These are phyloP conservation scores for Acer yangbiense DNA, from an alignment of 345 rosid species.

Conservation along the genomic window DNA sequence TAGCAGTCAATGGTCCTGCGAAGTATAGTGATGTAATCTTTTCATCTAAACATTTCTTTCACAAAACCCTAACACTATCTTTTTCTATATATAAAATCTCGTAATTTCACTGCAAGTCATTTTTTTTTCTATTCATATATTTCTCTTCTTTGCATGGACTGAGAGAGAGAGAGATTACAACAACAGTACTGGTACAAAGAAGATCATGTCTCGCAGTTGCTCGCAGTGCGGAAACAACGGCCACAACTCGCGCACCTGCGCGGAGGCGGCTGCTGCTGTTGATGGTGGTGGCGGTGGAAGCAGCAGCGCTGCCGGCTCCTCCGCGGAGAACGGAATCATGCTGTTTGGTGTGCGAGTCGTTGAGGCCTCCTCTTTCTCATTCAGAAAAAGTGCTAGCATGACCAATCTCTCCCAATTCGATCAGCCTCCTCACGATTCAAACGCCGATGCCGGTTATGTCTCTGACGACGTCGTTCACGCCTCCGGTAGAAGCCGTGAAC, in stretches of 20 bases:
- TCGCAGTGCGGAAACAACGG: slow-evolving; percentile 77
- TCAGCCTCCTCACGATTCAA: slow-evolving; percentile 51
- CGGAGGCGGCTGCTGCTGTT: slow-evolving; percentile 16
- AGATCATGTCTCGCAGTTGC: slow-evolving; percentile 54
- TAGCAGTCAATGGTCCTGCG: neutral
- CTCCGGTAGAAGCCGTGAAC: slow-evolving; percentile 61
- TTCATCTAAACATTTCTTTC: neutral
- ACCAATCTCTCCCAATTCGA: slow-evolving; percentile 65
- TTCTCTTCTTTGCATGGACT: slow-evolving; percentile 5
- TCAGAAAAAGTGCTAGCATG: slow-evolving; percentile 74
- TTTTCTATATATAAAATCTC: slow-evolving; percentile 13
- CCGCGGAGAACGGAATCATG: slow-evolving; percentile 56
- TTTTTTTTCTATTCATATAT: neutral
- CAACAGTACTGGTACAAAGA: neutral
- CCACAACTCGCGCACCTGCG: slow-evolving; percentile 62
- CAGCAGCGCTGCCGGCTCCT: slow-evolving; percentile 14
- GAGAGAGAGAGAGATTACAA: neutral
- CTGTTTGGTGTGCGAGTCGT: slow-evolving; percentile 73
- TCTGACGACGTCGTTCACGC: slow-evolving; percentile 80
- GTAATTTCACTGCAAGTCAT: neutral
- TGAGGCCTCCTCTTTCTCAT: slow-evolving; percentile 38
- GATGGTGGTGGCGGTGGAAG: slow-evolving; percentile 2
- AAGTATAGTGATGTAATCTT: neutral
- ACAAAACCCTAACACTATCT: slow-evolving; percentile 11
- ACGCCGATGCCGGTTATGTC: slow-evolving; percentile 60